These are phyloP conservation scores for Fonsecaea pedrosoi DNA, from an alignment of 2,329 filamentous ascomycete genomes.

Conservation along the genomic window DNA sequence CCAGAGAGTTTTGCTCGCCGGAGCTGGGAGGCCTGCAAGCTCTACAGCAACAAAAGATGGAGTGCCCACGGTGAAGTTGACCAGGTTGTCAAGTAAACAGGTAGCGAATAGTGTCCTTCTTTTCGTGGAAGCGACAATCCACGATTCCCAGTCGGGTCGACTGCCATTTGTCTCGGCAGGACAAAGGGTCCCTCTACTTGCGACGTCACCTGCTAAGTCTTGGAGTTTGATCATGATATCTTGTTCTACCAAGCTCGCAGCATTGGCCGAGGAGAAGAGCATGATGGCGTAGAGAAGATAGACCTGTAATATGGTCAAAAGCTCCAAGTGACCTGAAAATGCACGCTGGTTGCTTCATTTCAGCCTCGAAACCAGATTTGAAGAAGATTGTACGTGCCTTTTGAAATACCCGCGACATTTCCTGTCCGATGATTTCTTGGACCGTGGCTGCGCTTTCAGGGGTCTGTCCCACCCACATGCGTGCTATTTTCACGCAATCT, in stretches of 20 bases:
- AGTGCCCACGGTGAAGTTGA: constrained; percentile 52
- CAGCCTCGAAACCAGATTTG: constrained; percentile 6
- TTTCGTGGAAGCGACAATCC: constrained; percentile 62
- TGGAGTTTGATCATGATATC: constrained; percentile 59
- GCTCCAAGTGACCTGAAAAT: constrained; percentile 41
- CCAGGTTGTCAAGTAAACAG: constrained; percentile 62
- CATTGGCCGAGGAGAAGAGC: constrained; percentile 52
- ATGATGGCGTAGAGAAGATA: constrained; percentile 62
- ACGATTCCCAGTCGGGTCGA: constrained; percentile 60
- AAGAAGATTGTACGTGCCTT: constrained; percentile 14
- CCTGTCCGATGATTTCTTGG: constrained; percentile 47
- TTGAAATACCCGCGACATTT: constrained; percentile 52
- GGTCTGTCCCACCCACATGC: constrained; percentile 49
- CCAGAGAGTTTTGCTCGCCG: constrained; percentile 55
- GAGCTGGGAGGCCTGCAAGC: constrained; percentile 53
- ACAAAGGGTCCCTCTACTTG: constrained; percentile 54
- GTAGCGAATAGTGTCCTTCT: constrained; percentile 59
- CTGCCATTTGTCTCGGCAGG: constrained; percentile 48
- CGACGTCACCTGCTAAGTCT: constrained; percentile 54
- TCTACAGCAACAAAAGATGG: constrained; percentile 60
- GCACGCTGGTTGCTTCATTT: constrained; percentile 31
- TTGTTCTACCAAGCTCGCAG: constrained; percentile 47
- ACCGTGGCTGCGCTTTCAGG: constrained; percentile 46
- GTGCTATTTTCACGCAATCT: constrained; percentile 52
- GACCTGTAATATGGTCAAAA: constrained; percentile 59